Percentiles rank a stretch among this genome's conserved stretches.
phyloP scores from a whole-genome alignment of 2,329 filamentous ascomycete species.

The Pyrenochaeta sp. region DNA sequence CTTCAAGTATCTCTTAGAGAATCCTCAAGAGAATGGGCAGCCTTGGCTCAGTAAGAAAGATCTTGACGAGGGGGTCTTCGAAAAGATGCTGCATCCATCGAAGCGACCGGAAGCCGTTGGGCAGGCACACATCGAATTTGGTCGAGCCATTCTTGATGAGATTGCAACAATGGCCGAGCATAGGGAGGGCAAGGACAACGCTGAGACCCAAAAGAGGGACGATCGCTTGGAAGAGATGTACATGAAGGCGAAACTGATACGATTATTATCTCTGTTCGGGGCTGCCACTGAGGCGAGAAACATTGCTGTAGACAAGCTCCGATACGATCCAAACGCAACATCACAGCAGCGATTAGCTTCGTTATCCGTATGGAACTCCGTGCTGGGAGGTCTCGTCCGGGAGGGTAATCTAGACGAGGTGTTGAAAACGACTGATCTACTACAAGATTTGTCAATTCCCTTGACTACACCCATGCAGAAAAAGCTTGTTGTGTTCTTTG shows the following conservation, averaged over 20 bases:
- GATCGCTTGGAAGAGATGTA: conserved; percentile 7
- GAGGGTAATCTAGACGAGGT: conserved; percentile 68
- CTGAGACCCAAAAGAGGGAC: conserved; percentile 7
- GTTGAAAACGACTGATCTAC: conserved; percentile 62
- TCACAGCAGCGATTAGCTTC: conserved; percentile 2
- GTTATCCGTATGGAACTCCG: conserved; percentile 35
- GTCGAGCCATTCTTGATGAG: conserved; percentile 48
- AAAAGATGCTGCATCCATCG: conserved; percentile 12
- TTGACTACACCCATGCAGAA: conserved; percentile 54
- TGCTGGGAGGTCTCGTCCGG: conserved; percentile 69
- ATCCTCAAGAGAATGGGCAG: conserved; percentile 29
- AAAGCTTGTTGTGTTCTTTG: conserved; percentile 70
- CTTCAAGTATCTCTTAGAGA: conserved; percentile 65
- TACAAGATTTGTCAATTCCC: conserved; percentile 53
- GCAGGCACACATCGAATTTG: conserved; percentile 51
- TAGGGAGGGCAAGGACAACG: neutral
- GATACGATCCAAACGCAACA: conserved; percentile 12
- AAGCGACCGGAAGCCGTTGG: conserved; percentile 50
- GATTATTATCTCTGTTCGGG: conserved; percentile 34
- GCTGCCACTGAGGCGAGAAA: conserved; percentile 36
- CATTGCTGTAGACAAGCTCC: conserved; percentile 23
- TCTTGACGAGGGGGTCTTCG: conserved; percentile 20
- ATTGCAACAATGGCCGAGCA: conserved; percentile 19
- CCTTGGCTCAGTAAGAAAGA: conserved; percentile 43
- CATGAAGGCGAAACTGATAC: conserved; percentile 21